These are phyloP conservation scores for Alternaria brassicae DNA, from an alignment of 2,329 filamentous ascomycete genomes.

Conservation along the genomic window DNA sequence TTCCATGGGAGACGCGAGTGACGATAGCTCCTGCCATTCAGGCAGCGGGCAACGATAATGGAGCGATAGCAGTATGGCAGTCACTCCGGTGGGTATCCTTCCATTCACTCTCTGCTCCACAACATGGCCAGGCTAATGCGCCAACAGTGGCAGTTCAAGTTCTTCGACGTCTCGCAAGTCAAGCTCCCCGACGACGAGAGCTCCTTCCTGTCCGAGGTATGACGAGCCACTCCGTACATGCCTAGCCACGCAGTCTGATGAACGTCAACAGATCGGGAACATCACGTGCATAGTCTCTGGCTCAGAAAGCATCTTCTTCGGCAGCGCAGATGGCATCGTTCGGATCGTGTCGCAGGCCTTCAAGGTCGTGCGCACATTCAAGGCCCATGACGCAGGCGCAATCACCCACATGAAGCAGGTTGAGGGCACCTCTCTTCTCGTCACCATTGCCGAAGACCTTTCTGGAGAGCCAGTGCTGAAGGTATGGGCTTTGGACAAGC, in stretches of 20 bases:
- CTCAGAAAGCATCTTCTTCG: conserved; percentile 87
- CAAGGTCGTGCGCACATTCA: conserved; percentile 86
- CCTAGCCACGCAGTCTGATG: conserved; percentile 32
- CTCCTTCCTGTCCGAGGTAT: conserved; percentile 79
- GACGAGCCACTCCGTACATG: conserved; percentile 32
- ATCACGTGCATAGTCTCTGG: conserved; percentile 85
- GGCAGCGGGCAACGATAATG: conserved; percentile 28
- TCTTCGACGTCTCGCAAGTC: conserved; percentile 94
- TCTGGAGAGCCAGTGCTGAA: conserved; percentile 87
- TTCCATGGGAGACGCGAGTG: conserved; percentile 16
- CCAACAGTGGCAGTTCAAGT: conserved; percentile 97
- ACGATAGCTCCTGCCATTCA: conserved; percentile 32
- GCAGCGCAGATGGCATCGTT: conserved; percentile 82
- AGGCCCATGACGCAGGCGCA: conserved; percentile 78
- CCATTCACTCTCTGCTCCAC: not conserved
- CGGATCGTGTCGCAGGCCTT: conserved; percentile 87
- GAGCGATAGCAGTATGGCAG: conserved; percentile 49
- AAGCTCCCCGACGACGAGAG: conserved; percentile 80
- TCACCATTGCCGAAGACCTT: conserved; percentile 88
- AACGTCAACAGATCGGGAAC: conserved; percentile 60
- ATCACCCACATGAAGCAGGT: conserved; percentile 94
- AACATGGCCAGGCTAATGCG: conserved; percentile 33
- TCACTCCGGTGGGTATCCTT: conserved; percentile 49
- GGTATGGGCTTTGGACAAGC: conserved; percentile 96
- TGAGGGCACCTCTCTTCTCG: conserved; percentile 81